Conservation (phyloP, 805 yeast species). For the Ogataea paradorogensis region DNA sequence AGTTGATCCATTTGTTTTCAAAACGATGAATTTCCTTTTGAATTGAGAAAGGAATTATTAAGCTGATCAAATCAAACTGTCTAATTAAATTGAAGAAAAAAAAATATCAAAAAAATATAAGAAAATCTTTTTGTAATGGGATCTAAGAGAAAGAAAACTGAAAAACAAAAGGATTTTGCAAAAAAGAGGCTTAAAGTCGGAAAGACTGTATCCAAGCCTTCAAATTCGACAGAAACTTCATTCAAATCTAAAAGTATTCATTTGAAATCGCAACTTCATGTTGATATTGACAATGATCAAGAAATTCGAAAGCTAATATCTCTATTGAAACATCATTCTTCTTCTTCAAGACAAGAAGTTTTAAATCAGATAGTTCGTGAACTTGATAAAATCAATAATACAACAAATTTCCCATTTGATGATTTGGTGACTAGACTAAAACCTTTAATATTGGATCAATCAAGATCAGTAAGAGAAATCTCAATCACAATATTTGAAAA, state of each 20-base stretch:
- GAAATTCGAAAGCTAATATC: conserved; percentile 63
- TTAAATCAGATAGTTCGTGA: conserved; percentile 40
- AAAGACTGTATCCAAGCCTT: conserved; percentile 66
- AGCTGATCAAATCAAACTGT: too few relatives aligned
- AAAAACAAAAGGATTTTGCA: conserved; percentile 70
- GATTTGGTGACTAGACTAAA: conserved; percentile 54
- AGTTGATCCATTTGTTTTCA: conserved; percentile 20
- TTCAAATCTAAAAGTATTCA: conserved; percentile 64
- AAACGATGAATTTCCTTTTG: too few relatives aligned
- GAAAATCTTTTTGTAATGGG: conserved; percentile 34
- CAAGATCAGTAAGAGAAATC: conserved; percentile 60
- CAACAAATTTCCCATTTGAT: conserved; percentile 43
- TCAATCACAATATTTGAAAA: conserved; percentile 46
- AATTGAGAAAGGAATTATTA: too few relatives aligned
- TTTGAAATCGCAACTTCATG: conserved; percentile 36
- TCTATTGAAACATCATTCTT: conserved; percentile 70
- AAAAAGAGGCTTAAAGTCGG: conserved; percentile 87
- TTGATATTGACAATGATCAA: conserved; percentile 32
- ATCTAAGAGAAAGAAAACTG: conserved; percentile 55
- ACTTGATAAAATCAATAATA: conserved; percentile 10
- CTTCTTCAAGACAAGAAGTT: conserved; percentile 69
- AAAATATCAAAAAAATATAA: background rate
- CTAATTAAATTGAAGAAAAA: background rate
- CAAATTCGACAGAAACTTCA: conserved; percentile 81
- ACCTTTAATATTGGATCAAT: conserved; percentile 66